phyloP scores from a whole-genome alignment of 805 yeast species.

The Babjeviella inositovora region DNA sequence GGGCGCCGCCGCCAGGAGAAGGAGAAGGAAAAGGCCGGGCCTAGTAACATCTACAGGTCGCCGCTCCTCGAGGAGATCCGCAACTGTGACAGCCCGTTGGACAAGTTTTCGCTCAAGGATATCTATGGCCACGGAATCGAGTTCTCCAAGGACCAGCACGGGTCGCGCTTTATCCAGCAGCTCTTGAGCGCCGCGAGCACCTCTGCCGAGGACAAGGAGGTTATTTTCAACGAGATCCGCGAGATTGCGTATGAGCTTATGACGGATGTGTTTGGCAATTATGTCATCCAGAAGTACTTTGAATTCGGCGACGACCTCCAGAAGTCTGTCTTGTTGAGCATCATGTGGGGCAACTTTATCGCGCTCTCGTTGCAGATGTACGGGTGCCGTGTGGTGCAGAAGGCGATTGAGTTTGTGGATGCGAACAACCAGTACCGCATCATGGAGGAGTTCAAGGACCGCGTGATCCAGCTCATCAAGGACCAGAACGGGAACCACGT shows the following conservation, averaged over 20 bases:
- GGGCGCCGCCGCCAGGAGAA: slow-evolving; percentile 2
- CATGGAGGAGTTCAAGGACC: slow-evolving; percentile 50
- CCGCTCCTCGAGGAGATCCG: slow-evolving; percentile 80
- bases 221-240: slow-evolving; percentile 71
- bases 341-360: slow-evolving; percentile 62
- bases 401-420: slow-evolving; percentile 66
- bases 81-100: slow-evolving; percentile 37
- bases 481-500: slow-evolving; percentile 99
- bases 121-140: slow-evolving; percentile 80
- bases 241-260: slow-evolving; percentile 61
- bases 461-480: slow-evolving; percentile 54
- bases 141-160: slow-evolving; percentile 92
- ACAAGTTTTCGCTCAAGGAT: slow-evolving; percentile 48
- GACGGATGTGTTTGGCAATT: slow-evolving; percentile 97
- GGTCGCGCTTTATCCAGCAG: slow-evolving; percentile 92
- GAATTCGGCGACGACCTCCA: slow-evolving; percentile 69
- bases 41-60: slow-evolving; percentile 46
- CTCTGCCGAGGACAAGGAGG: slow-evolving; percentile 56
- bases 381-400: slow-evolving; percentile 94
- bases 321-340: slow-evolving; percentile 45
- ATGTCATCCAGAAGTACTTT: slow-evolving; percentile 88
- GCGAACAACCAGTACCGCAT: slow-evolving; percentile 50
- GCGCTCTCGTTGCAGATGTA: slow-evolving; percentile 84
- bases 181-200: slow-evolving; percentile 46
- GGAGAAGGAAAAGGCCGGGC: slow-evolving; percentile 8